phyloP scores from a whole-genome alignment of 2,329 filamentous ascomycete genomes.

The Albifimbria verrucaria region DNA sequence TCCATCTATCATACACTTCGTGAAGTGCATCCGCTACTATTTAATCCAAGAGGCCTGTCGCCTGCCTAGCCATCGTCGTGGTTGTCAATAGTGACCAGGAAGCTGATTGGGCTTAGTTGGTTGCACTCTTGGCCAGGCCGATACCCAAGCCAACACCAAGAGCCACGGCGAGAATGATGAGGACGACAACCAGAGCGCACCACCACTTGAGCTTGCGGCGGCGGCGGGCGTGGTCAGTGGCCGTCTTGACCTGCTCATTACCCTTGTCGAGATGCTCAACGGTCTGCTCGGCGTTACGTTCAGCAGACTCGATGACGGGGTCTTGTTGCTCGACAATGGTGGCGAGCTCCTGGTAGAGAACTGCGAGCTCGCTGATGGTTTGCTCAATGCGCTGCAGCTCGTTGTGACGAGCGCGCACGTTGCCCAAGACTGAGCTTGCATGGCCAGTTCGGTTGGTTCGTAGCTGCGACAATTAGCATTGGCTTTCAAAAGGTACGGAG shows the following conservation, averaged over 20 bases:
- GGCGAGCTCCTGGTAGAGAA: constrained; percentile 72
- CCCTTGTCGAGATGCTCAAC: constrained; percentile 65
- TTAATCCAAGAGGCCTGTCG: too few species aligned
- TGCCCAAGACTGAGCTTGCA: constrained; percentile 69
- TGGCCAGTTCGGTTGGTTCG: constrained; percentile 72
- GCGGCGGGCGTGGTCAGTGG: constrained; percentile 63
- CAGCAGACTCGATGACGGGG: constrained; percentile 55
- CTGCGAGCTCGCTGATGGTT: constrained; percentile 66
- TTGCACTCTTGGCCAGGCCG: constrained; percentile 29
- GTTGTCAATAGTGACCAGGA: too few species aligned
- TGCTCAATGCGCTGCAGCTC: constrained; percentile 79
- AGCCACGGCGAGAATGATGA: constrained; percentile 55
- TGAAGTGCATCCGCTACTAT: not conserved
- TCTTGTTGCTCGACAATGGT: constrained; percentile 73
- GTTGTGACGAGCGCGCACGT: constrained; percentile 78
- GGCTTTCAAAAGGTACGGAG: not conserved
- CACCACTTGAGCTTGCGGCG: constrained; percentile 80
- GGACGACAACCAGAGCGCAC: constrained; percentile 60
- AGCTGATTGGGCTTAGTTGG: too few species aligned
- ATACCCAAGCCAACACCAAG: constrained; percentile 54
- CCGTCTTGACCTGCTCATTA: constrained; percentile 66
- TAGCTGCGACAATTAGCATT: constrained; percentile 47
- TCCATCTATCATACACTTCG: not conserved
- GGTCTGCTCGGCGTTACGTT: constrained; percentile 64
- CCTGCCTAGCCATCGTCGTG: too few species aligned